These are phyloP conservation scores for Fusarium sp. DNA, from an alignment of 2,329 filamentous ascomycete species.

Conservation along the genomic window DNA sequence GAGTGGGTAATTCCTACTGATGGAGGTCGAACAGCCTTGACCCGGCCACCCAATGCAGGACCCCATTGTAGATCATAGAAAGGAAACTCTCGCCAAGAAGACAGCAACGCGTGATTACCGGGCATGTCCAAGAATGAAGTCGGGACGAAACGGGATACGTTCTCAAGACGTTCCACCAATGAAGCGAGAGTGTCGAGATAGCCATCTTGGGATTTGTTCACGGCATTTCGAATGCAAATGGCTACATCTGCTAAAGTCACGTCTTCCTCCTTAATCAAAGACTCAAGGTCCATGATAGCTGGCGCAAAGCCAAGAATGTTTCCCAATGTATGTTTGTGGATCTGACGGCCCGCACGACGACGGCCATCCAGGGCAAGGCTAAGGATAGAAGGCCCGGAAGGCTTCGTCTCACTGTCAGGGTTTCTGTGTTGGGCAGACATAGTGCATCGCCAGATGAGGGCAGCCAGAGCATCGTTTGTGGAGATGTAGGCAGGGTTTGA, in stretches of 20 bases:
- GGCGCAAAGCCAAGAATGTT: slow-evolving; percentile 26
- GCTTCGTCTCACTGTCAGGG: neutral
- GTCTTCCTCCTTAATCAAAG: neutral
- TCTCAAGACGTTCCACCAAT: slow-evolving; percentile 1
- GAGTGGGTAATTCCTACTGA: slow-evolving; percentile 20
- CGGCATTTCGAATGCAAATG: slow-evolving; percentile 1
- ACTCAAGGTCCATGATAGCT: slow-evolving; percentile 16
- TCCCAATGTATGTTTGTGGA: slow-evolving; percentile 18
- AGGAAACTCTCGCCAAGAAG: slow-evolving; percentile 24
- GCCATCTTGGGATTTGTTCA: slow-evolving; percentile 16
- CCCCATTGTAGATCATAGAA: slow-evolving; percentile 32
- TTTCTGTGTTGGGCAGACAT: slow-evolving; percentile 17
- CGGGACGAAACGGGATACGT: slow-evolving; percentile 5
- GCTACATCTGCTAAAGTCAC: slow-evolving; percentile 18
- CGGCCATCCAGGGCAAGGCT: slow-evolving; percentile 22
- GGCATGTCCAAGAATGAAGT: slow-evolving; percentile 22
- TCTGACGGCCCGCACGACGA: slow-evolving; percentile 9
- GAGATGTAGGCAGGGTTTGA: slow-evolving; percentile 7
- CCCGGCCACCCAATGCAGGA: neutral
- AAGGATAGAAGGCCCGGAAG: slow-evolving; percentile 4
- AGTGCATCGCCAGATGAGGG: slow-evolving; percentile 22
- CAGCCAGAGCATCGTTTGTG: slow-evolving; percentile 21
- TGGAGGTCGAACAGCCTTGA: slow-evolving; percentile 13
- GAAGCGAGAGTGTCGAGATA: slow-evolving; percentile 9
- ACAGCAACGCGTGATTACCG: slow-evolving; percentile 11